Evolutionary conservation across 2,329 filamentous ascomycete species (phyloP), one percentile per base, ranked within the genome.

Genomic region (Pseudocercospora crystallina): DNA sequence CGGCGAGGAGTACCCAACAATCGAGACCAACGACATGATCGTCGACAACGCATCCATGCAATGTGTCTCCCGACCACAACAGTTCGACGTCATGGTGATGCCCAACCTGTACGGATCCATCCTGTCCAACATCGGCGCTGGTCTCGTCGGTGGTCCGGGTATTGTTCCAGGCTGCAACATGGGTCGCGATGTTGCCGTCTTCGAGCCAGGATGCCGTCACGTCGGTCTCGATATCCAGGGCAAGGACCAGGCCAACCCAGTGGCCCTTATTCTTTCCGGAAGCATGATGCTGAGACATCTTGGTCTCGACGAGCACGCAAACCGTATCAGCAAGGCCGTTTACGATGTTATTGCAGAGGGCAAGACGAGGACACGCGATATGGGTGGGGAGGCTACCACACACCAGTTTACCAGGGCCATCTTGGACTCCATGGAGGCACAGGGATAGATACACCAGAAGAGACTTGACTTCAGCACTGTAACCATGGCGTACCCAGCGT

Each of bases 11-110:
- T 99, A 94, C 80, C 92, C 94, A 54, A 95, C 89, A 58, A 82
- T 99, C 65, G 89, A 96, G 80, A 87, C 86, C 71, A 95, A 95
- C 80, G 94, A 99, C 79, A 96, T 99, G 92, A 99, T 99, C 74
- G 94, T 99, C 76, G 94, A 99, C 80, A 99, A 99, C 76, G 94
- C 94, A 69, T 95, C 89, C 69, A 99, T 99, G 94, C 94, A 99
- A 81, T 95, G 90, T 71, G 94, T 99, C 64, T 91, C 89, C 63
- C 83, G 84, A 62, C 94, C 94, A 57, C 94, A 97, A 79, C 94
- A 99, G 77, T 99, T 99, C 72, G 94, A 99, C 73, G 94, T 99
- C 67, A 89, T 99, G 86, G 94, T 99, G 74, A 97, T 97, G 91
- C 94, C 94, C 69, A 99, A 99, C 81, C 79, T 97, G 70, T 97